Percentiles rank a stretch among this genome's conserved stretches.
Conservation (phyloP, 768 basidiomycete species). For the Trametes punicea region DNA sequence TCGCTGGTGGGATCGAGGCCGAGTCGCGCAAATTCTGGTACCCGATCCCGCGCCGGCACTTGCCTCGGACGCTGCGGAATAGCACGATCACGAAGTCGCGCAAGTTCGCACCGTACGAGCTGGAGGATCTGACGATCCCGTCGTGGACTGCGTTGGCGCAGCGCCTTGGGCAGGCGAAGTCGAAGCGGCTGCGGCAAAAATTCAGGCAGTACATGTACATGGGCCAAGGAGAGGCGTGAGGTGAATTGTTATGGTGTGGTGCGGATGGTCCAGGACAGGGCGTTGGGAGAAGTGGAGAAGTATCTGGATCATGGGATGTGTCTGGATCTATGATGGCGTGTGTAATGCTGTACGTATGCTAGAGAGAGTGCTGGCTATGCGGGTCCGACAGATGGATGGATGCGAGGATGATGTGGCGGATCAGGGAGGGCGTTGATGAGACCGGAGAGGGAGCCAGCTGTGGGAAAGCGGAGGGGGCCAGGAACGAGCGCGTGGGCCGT, state of each 20-base stretch:
- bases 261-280: no score
- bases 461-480: conserved; percentile 8
- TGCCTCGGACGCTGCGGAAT: conserved; percentile 49
- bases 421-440: background rate
- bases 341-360: no score
- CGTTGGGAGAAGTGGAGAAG: no score
- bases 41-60: conserved; percentile 53
- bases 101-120: conserved; percentile 64
- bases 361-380: background rate
- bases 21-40: conserved; percentile 34
- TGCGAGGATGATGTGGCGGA: background rate
- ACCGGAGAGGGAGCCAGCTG: background rate
- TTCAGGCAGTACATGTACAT: conserved; percentile 79
- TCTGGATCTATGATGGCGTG: no score
- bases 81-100: conserved; percentile 41
- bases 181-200: conserved; percentile 53
- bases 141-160: conserved; percentile 71
- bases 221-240: conserved; percentile 30
- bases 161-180: conserved; percentile 50
- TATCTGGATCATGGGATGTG: no score
- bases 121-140: conserved; percentile 75
- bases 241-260: background rate
- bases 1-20: background rate
- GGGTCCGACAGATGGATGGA: background rate
- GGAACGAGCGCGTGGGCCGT: conserved; percentile 1